A percentile compares a stretch with the other conserved stretches of the same genome.
phyloP scores from a whole-genome alignment of 176 grass and related monocot species.

The Zoysia pacifica region DNA sequence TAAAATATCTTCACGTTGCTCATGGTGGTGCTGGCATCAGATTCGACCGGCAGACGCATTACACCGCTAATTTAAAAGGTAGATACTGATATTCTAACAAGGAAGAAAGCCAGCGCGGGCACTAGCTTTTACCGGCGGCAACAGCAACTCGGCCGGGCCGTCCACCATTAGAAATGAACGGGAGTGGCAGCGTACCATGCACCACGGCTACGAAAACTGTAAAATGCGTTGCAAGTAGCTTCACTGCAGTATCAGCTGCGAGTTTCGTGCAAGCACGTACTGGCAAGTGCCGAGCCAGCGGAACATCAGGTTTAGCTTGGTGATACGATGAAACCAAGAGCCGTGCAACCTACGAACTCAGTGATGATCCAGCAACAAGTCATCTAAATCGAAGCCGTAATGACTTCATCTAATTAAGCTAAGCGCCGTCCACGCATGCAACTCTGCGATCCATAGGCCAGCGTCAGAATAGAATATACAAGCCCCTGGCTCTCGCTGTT shows the following conservation, averaged over 20 bases:
- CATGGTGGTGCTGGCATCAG: slow-evolving; percentile 27
- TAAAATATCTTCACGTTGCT: not conserved
- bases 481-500: not conserved
- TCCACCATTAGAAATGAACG: not conserved
- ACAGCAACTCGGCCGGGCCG: not conserved
- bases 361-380: not conserved
- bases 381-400: not conserved
- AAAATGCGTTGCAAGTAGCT: not conserved
- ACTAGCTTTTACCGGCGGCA: slow-evolving; percentile 4
- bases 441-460: not conserved
- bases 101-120: not conserved
- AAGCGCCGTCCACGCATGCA: slow-evolving; percentile 6
- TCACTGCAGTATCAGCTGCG: not conserved
- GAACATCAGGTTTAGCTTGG: not conserved
- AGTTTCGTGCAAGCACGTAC: slow-evolving; percentile 6
- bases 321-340: not conserved
- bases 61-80: slow-evolving; percentile 16
- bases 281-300: not conserved
- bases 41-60: slow-evolving; percentile 34
- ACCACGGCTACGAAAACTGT: not conserved
- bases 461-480: not conserved
- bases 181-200: not conserved
- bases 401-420: slow-evolving; percentile 13
- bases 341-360: not conserved
- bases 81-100: slow-evolving; percentile 33